Evolutionary conservation across 2,329 filamentous ascomycete genomes (phyloP).

Genomic region (Alternaria consortialis): DNA sequence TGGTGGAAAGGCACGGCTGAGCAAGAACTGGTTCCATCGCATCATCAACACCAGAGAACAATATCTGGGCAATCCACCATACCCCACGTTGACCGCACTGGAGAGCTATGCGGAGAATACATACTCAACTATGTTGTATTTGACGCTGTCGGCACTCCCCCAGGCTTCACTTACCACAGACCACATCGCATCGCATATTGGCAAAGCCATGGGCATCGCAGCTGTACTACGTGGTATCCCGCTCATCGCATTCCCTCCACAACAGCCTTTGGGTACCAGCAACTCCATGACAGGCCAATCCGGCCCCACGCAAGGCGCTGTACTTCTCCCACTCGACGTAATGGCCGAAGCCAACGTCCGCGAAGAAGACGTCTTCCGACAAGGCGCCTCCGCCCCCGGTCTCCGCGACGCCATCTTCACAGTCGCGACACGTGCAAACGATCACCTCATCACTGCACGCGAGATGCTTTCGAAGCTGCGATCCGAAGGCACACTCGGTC

Average conservation of each 20-base stretch:
- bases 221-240: constrained; percentile 88
- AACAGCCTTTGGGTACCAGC: constrained; percentile 62
- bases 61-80: constrained; percentile 84
- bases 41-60: constrained; percentile 84
- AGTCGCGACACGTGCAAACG: constrained; percentile 91
- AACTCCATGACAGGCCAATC: constrained; percentile 48
- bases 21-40: constrained; percentile 67
- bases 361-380: constrained; percentile 88
- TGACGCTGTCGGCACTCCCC: constrained; percentile 81
- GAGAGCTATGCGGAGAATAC: constrained; percentile 95
- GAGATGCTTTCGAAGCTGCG: constrained; percentile 88
- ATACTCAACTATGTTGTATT: constrained; percentile 90
- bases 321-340: constrained; percentile 86
- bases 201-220: constrained; percentile 89
- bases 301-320: constrained; percentile 65
- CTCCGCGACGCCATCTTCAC: constrained; percentile 89
- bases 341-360: constrained; percentile 83
- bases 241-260: constrained; percentile 80
- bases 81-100: constrained; percentile 73
- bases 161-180: constrained; percentile 85
- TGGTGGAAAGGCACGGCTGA: constrained; percentile 60
- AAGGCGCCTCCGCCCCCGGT: constrained; percentile 79
- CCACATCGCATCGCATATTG: constrained; percentile 92
- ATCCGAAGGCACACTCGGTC: constrained; percentile 76
- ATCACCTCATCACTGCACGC: constrained; percentile 91